These are phyloP conservation scores for Arctium minus DNA, from an alignment of 129 eudicot species.

Conservation along the genomic window DNA sequence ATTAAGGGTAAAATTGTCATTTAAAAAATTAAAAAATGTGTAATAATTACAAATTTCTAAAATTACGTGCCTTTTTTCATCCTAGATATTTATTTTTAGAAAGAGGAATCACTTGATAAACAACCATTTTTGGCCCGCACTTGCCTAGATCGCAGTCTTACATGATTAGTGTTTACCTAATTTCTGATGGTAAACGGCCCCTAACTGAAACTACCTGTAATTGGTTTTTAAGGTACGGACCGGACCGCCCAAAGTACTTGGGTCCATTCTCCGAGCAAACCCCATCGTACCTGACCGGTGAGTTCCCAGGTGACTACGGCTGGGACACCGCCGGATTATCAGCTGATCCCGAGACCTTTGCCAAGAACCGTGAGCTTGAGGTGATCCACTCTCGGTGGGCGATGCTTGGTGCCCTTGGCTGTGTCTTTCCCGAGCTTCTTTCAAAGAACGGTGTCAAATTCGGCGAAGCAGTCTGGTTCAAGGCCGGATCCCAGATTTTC, in stretches of 20 bases:
- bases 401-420: conserved; percentile 77
- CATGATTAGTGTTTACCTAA: background rate
- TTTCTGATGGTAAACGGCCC: background rate
- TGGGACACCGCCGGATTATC: conserved; percentile 81
- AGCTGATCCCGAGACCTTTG: conserved; percentile 76
- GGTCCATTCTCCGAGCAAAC: conserved; percentile 79
- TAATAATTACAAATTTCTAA: too few relatives aligned
- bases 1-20: too few relatives aligned
- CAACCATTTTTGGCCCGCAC: too few relatives aligned
- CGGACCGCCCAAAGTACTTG: conserved; percentile 69
- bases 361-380: conserved; percentile 76
- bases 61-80: too few relatives aligned
- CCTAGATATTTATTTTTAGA: too few relatives aligned
- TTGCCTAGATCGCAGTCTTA: background rate
- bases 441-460: conserved; percentile 61
- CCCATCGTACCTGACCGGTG: conserved; percentile 74
- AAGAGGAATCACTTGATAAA: too few relatives aligned
- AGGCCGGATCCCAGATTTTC: conserved; percentile 73
- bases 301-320: conserved; percentile 80
- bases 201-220: background rate
- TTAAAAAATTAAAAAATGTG: too few relatives aligned
- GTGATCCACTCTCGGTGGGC: conserved; percentile 84
- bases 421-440: conserved; percentile 70
- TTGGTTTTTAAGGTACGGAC: conserved; percentile 50
- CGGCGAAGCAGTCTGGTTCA: conserved; percentile 73